Conservation (phyloP, 2,329 filamentous ascomycete species). For the Sporothrix phasma region DNA sequence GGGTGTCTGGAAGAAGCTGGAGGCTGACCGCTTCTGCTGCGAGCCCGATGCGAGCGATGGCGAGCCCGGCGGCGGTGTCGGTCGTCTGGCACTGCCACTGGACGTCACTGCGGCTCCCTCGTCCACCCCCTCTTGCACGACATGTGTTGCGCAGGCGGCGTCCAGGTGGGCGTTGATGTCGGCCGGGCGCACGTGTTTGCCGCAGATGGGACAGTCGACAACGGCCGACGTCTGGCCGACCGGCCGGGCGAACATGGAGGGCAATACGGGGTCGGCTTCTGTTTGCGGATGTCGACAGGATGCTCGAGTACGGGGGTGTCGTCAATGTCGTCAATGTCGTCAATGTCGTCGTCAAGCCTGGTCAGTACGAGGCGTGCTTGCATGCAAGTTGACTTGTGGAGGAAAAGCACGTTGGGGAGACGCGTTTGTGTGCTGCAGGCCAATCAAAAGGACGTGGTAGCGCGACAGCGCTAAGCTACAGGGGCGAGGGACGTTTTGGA, state of each 20-base stretch:
- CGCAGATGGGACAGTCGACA: constrained; percentile 76
- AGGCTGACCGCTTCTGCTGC: constrained; percentile 42
- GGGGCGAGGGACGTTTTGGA: background rate
- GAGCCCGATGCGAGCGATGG: constrained; percentile 26
- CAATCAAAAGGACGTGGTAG: background rate
- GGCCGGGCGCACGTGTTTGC: constrained; percentile 56
- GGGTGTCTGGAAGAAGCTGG: constrained; percentile 53
- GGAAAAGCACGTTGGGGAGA: background rate
- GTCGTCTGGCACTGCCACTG: constrained; percentile 17
- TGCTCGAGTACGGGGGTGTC: background rate
- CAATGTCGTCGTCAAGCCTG: background rate
- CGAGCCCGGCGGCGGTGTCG: constrained; percentile 26
- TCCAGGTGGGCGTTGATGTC: constrained; percentile 90
- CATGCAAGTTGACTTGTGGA: background rate
- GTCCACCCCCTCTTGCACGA: constrained; percentile 47
- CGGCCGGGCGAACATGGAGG: constrained; percentile 10
- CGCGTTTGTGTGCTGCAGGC: background rate
- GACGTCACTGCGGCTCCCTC: constrained; percentile 16
- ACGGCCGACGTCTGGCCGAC: constrained; percentile 22
- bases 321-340: background rate
- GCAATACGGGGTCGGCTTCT: background rate
- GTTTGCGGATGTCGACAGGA: background rate
- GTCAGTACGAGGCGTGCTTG: background rate
- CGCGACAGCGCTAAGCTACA: constrained; percentile 6
- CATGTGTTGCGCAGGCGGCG: constrained; percentile 57